Conservation (phyloP, 495 filamentous ascomycete species). For the Penicillium silybi region DNA sequence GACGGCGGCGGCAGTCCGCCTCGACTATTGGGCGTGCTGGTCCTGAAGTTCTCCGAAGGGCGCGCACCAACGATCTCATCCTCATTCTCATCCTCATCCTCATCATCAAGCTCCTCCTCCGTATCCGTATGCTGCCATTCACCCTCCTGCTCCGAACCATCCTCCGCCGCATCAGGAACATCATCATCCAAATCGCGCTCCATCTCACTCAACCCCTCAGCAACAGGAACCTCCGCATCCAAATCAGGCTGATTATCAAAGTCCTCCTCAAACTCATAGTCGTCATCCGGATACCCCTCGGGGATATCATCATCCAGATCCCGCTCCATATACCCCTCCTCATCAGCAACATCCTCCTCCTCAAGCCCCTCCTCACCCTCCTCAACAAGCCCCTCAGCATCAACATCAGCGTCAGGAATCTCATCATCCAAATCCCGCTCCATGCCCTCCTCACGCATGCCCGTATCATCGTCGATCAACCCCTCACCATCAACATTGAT, state of each 20-base stretch:
- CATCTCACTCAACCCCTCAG: constrained; percentile 26
- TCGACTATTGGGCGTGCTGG: constrained; percentile 38
- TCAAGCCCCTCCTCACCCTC: constrained; percentile 41
- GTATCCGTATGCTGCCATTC: constrained; percentile 75
- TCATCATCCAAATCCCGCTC: constrained; percentile 49
- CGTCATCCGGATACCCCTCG: constrained; percentile 45
- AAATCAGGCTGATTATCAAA: constrained; percentile 43
- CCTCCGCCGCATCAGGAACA: constrained; percentile 38
- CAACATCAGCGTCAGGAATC: constrained; percentile 41
- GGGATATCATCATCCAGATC: constrained; percentile 53
- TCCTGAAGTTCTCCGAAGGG: constrained; percentile 30
- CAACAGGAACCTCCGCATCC: constrained; percentile 42
- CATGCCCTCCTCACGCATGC: constrained; percentile 28
- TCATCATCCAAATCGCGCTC: constrained; percentile 40
- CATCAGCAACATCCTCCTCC: constrained; percentile 36
- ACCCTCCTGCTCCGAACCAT: constrained; percentile 31
- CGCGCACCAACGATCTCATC: constrained; percentile 22
- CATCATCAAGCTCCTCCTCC: constrained; percentile 60
- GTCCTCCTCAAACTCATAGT: constrained; percentile 33
- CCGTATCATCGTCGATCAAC: constrained; percentile 29
- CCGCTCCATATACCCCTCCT: constrained; percentile 41
- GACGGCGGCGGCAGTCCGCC: constrained; percentile 30
- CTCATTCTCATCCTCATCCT: constrained; percentile 35
- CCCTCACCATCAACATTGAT: constrained; percentile 58
- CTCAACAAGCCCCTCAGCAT: constrained; percentile 37